Evolutionary conservation across 148 eudicot species (phyloP).

Genomic region (Rhododendron molle): DNA sequence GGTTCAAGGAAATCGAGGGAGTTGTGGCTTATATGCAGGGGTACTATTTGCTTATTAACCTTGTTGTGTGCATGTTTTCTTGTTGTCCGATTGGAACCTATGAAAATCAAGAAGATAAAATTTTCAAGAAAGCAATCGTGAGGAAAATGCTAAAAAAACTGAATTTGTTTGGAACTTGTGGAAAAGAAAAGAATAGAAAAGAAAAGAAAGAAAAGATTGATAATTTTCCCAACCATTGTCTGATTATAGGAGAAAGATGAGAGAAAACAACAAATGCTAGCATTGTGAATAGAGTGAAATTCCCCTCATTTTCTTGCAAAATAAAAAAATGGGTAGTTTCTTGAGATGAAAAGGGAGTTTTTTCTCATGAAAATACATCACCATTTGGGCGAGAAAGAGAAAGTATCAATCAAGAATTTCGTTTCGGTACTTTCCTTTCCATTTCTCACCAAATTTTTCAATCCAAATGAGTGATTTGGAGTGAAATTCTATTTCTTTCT

Average conservation of each 20-base stretch:
- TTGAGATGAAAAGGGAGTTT: neutral
- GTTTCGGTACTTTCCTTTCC: neutral
- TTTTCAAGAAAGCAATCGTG: neutral
- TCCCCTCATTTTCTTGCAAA: neutral
- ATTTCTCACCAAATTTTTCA: neutral
- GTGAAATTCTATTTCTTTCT: no score
- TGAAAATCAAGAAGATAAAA: no score
- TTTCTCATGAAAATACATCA: neutral
- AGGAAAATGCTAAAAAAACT: no score
- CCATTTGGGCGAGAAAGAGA: neutral
- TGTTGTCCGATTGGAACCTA: no score
- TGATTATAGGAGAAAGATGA: neutral
- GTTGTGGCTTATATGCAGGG: constrained; percentile 91
- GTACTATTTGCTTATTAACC: neutral
- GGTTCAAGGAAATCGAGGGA: constrained; percentile 74
- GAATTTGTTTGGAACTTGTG: neutral
- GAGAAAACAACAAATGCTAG: no score
- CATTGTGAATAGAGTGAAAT: no score
- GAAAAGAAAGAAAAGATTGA: no score
- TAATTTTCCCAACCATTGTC: neutral
- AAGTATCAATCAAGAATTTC: neutral
- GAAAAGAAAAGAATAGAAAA: no score
- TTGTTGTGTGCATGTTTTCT: no score
- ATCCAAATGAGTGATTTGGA: no score
- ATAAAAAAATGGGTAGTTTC: neutral